Percentiles rank a stretch among this genome's conserved stretches.
Conservation (phyloP, 202 grass and related monocot species). For the Elaeis oleifera region DNA sequence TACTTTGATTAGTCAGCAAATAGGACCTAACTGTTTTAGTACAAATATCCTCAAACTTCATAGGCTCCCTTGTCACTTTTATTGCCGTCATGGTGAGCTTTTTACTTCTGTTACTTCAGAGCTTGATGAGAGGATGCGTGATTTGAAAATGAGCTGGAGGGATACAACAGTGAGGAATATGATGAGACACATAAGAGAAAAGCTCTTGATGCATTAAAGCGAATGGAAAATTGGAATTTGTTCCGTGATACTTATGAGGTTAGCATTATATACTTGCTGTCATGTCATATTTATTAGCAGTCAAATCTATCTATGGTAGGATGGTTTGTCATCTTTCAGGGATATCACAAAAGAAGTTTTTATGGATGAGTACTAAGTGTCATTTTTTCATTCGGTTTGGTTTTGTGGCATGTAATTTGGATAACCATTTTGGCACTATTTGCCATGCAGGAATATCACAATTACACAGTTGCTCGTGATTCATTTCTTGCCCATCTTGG, state of each 20-base stretch:
- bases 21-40: no score
- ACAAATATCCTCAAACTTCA: not conserved
- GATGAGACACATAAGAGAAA: constrained; percentile 85
- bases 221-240: constrained; percentile 94
- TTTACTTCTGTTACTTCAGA: constrained; percentile 30
- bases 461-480: constrained; percentile 80
- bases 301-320: no score
- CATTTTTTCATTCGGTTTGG: no score
- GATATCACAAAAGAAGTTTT: no score
- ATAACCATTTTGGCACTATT: not conserved
- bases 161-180: constrained; percentile 60
- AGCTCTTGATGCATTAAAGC: constrained; percentile 77
- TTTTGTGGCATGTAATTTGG: no score
- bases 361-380: no score
- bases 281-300: no score
- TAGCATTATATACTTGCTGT: constrained; percentile 4
- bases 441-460: constrained; percentile 46
- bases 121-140: constrained; percentile 89
- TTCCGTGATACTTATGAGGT: constrained; percentile 65
- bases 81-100: not conserved
- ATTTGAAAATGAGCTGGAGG: constrained; percentile 80
- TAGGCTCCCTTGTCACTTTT: not conserved
- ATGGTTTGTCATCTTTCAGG: no score
- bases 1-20: no score
- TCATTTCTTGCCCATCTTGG: constrained; percentile 94